Evolutionary conservation across 129 eudicot genomes (phyloP), one percentile per base, ranked within the genome.

Genomic region (Saposhnikovia divaricata): DNA sequence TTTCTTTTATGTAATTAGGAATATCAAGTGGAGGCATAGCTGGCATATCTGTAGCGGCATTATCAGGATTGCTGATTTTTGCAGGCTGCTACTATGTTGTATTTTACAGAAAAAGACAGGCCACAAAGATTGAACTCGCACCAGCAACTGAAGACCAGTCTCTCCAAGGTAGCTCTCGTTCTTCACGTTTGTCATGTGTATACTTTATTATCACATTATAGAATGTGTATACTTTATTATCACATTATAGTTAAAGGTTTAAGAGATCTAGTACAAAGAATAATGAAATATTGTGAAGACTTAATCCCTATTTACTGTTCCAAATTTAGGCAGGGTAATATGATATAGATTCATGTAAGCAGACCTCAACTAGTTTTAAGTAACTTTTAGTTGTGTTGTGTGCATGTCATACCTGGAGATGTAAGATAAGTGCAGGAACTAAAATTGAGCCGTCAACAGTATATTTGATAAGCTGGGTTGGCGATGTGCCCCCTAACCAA

Each of bases 11-110:
- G 66, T 78, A 87, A 87, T 70, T 87, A 91, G 98, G 97, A 79
- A 43, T 91, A 71, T 86, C 97, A 57, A 81, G 85, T 79, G 97
- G 92, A 83, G 93, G 86, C 71, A 89, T 89, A 75, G 97, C 85
- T 81, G 99, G 95, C 76, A 85, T 92, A 83, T 80, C 79, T 69
- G 82, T 92, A 55, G 95, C 85, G 47, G 89, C 79, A 65, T 71
- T 87, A 68, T 94, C 80, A 23, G 93, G 85, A 57, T 48, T 90
- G 23, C 77, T 88, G 75, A 69, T 89, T 77, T 74, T 82, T 59
- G 92, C 87, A 76, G 93, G 82, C 70, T 81, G 88, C 77, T 61
- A 83, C 38, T 90, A 84, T 84, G 75, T 85, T 45, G 82, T 76
- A 73, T 37, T 66, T 78, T 85, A 80, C 76, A 89, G 89, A 85